phyloP scores from a whole-genome alignment of 1,139 yeast species.

The Yamadazyma dushanensis region DNA sequence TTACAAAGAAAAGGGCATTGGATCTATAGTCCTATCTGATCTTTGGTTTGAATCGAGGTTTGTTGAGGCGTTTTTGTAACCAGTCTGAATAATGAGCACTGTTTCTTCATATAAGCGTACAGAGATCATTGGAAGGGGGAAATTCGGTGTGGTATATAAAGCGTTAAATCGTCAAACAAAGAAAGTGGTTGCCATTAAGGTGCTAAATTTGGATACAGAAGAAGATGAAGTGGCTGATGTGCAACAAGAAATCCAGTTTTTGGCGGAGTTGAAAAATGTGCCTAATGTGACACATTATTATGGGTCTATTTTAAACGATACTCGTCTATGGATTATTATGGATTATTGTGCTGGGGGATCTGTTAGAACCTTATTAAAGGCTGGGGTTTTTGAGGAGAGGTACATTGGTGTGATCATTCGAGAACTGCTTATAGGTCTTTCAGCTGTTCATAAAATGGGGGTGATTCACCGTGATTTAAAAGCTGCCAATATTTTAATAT shows the following conservation, averaged over 20 bases:
- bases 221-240: slow-evolving; percentile 95
- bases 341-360: slow-evolving; percentile 98
- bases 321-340: slow-evolving; percentile 96
- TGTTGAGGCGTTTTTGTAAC: no score
- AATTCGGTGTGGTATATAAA: slow-evolving; percentile 91
- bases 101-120: slow-evolving; percentile 41
- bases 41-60: neutral
- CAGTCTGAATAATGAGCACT: slow-evolving; percentile 11
- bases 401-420: slow-evolving; percentile 80
- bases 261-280: slow-evolving; percentile 76
- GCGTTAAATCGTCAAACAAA: slow-evolving; percentile 66
- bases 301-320: slow-evolving; percentile 83
- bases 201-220: slow-evolving; percentile 85
- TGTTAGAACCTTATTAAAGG: slow-evolving; percentile 78
- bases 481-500: slow-evolving; percentile 90
- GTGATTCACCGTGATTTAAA: slow-evolving; percentile 95
- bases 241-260: slow-evolving; percentile 86
- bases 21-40: neutral
- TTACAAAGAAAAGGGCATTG: neutral
- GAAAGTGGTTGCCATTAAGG: slow-evolving; percentile 89
- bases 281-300: slow-evolving; percentile 93
- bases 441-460: slow-evolving; percentile 82
- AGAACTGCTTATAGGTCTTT: slow-evolving; percentile 75
- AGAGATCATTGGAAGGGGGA: slow-evolving; percentile 93
- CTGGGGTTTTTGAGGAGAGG: slow-evolving; percentile 86